Base-by-base conservation (phyloP, 441 rosid species). In the Pelargonium myrrhifolium region DNA sequence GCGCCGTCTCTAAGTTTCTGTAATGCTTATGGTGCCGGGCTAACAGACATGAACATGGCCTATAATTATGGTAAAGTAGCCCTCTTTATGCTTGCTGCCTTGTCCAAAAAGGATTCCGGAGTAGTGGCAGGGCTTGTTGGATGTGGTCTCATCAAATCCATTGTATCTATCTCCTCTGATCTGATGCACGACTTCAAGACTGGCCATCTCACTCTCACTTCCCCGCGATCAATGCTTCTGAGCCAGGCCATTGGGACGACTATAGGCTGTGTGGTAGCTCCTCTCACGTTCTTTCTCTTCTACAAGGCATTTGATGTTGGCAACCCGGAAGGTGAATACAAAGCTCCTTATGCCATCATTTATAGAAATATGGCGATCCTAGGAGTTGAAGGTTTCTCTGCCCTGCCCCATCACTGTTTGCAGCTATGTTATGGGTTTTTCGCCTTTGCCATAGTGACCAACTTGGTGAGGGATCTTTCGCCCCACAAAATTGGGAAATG, bases 161-260 rank as follows among this genome's bases (percentile, higher is more conserved):
- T 90, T 0, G 96, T 90, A 37, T 90, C 96, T 14, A 79, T 90
- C 47, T 90, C 96, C 1, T 87, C 98, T 12, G 93, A 93, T 74
- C 74, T 93, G 78, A 93, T 93, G 99, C 99, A 91, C 10, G 99
- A 93, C 78, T 85, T 91, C 79, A 93, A 91, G 77, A 89, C 97
- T 0, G 95, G 92, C 26, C 95, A 93, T 79, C 84, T 93, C 20
- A 93, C 96, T 4, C 79, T 85, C 20, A 88, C 99, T 21, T 93
- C 97, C 0, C 97, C 99, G 0, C 81, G 93, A 6, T 86, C 96
- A 0, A 93, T 93, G 97, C 87, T 93, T 58, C 68, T 88, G 24
- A 86, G 93, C 69, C 97, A 91, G 75, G 88, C 89, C n/a, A 83
- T 89, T 0, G 97, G 99, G 67, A 86, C 89, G 0, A 95, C 89